Evolutionary conservation across 2,329 filamentous ascomycete genomes (phyloP).

Genomic region (Pseudophaeomoniella oleicola): DNA sequence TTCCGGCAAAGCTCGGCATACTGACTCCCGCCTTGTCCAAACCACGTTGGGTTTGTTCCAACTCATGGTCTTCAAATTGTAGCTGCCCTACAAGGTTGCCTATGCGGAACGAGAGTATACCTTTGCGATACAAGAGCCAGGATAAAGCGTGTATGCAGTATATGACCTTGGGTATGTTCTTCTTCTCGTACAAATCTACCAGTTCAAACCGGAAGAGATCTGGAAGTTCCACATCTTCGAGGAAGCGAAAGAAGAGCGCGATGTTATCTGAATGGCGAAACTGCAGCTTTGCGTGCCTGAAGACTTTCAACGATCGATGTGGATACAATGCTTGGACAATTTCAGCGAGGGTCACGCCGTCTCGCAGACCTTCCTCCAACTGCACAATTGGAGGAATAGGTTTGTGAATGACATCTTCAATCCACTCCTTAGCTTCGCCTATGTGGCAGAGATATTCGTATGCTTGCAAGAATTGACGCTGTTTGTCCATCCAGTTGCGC

Average conservation of each 20-base stretch:
- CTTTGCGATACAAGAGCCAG: conserved; percentile 92
- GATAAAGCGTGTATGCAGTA: conserved; percentile 96
- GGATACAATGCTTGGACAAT: conserved; percentile 81
- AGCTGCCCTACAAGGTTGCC: conserved; percentile 93
- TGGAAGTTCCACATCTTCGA: conserved; percentile 81
- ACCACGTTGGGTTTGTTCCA: conserved; percentile 93
- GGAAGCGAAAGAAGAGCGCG: conserved; percentile 83
- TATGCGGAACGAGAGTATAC: conserved; percentile 88
- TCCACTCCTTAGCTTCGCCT: conserved; percentile 98
- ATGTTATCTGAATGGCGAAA: conserved; percentile 97
- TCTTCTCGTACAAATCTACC: conserved; percentile 97
- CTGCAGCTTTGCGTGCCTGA: conserved; percentile 70
- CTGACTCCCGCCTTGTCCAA: conserved; percentile 87
- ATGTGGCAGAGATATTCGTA: conserved; percentile 99
- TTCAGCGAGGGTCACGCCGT: conserved; percentile 89
- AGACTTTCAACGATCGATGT: conserved; percentile 63
- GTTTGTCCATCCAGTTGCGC: conserved; percentile 97
- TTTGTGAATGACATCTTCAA: conserved; percentile 77
- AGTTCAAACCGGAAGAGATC: conserved; percentile 95
- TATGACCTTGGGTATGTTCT: conserved; percentile 98
- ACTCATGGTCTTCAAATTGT: conserved; percentile 92
- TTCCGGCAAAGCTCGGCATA: conserved; percentile 96
- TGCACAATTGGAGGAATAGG: conserved; percentile 84
- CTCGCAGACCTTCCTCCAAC: conserved; percentile 77
- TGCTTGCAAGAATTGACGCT: conserved; percentile 86